Percentiles rank a stretch among this genome's conserved stretches.
Conservation (phyloP, 2,329 filamentous ascomycete genomes). For the Fulvia fulva region DNA sequence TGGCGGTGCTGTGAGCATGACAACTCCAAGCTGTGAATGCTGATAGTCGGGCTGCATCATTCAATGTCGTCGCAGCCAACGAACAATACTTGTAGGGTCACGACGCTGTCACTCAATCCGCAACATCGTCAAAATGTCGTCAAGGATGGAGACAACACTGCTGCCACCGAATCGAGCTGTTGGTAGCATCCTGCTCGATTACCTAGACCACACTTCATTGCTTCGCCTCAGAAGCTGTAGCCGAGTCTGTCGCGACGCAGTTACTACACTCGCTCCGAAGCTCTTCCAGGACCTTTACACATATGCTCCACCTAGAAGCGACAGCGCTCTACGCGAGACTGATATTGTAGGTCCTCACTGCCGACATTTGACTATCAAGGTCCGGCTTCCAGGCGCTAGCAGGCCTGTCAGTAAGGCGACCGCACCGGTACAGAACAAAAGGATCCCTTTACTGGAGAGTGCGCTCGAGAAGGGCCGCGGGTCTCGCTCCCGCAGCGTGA, state of each 20-base stretch:
- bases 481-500: not conserved
- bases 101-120: not conserved
- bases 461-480: not conserved
- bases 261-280: slow-evolving; percentile 10
- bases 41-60: slow-evolving; percentile 3
- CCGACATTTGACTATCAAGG: slow-evolving; percentile 19
- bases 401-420: not conserved
- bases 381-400: slow-evolving; percentile 1
- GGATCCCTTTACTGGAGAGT: not conserved
- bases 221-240: not conserved
- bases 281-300: slow-evolving; percentile 19
- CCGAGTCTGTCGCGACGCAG: slow-evolving; percentile 8
- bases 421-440: not conserved
- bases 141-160: slow-evolving; percentile 1
- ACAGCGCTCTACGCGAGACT: not conserved
- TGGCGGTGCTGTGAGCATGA: slow-evolving; percentile 12
- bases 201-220: not conserved
- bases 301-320: slow-evolving; percentile 8
- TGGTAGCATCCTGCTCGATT: not conserved
- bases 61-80: not conserved
- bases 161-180: not conserved
- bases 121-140: not conserved
- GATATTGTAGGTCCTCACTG: slow-evolving; percentile 15
- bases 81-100: not conserved
- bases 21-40: not conserved